Conservation (phyloP, 1,284 basidiomycete genomes). For the Tilletia indica region DNA sequence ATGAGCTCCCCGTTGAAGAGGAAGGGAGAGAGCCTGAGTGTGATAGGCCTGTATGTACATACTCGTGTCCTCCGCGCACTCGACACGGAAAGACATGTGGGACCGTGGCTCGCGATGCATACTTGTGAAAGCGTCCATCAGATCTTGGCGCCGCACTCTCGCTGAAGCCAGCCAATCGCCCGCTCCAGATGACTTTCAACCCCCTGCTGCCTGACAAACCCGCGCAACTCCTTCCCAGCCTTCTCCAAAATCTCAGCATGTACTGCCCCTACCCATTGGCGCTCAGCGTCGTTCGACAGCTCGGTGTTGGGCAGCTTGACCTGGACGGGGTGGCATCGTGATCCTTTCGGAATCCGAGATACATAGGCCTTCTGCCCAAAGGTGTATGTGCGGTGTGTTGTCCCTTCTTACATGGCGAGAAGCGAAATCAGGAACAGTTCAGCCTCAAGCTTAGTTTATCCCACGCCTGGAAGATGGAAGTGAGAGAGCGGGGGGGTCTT, state of each 20-base stretch:
- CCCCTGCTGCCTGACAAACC: conserved; percentile 41
- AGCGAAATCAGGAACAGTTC: not conserved
- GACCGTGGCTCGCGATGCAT: too few relatives aligned
- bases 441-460: too few relatives aligned
- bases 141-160: conserved; percentile 6
- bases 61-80: too few relatives aligned
- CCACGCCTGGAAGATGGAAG: not conserved
- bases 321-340: conserved; percentile 69
- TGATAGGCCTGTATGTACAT: too few relatives aligned
- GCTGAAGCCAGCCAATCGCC: conserved; percentile 6
- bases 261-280: conserved; percentile 79
- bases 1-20: too few relatives aligned
- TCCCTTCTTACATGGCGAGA: conserved; percentile 31
- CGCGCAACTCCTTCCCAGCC: conserved; percentile 71
- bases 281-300: conserved; percentile 70
- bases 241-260: conserved; percentile 76
- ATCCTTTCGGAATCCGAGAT: conserved; percentile 41
- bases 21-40: too few relatives aligned
- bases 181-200: conserved; percentile 9
- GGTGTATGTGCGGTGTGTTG: conserved; percentile 67
- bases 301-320: conserved; percentile 72
- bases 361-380: conserved; percentile 65
- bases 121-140: not conserved
- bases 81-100: too few relatives aligned
- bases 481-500: not conserved